Evolutionary conservation across 1,139 yeast species (phyloP), one percentile per base, ranked within the genome.

Genomic region (Taphrina betulina): DNA sequence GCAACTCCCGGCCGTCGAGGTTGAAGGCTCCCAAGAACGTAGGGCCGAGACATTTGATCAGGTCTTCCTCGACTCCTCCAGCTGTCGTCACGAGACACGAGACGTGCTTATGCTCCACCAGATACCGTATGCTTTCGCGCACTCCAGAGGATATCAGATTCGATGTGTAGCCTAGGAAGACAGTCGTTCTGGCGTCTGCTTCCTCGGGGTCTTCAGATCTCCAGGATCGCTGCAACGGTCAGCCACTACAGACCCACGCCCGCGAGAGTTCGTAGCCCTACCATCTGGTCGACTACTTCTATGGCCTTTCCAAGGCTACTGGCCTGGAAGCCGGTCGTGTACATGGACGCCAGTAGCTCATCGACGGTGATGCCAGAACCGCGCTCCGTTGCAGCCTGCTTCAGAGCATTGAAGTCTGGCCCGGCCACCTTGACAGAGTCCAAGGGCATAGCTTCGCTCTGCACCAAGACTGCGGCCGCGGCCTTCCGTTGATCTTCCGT

Each of bases 261-360:
- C 72, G n/a, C n/a, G n/a, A n/a, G n/a, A n/a, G n/a, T n/a, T n/a
- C n/a, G n/a, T 22, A 26, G 19, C 26, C 43, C 12, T 23, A 40
- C 48, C 99, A 92, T 94, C 54, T 85, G 81, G 66, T 90, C 80
- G 60, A 92, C 88, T 63, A 92, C 86, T 24, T 87, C 95, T 69
- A 96, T 89, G 1, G 96, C 96, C 64, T 81, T 76, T 26, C 89
- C 83, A 42, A 92, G 77, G 2, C 94, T 78, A 17, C 90, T 79
- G 3, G 95, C 98, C 72, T 92, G 99, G 76, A 92, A 94, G n/a
- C 99, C 99, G 96, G 92, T 92, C 44, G 81, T 82, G 64, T 75
- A 80, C 98, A 94, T 92, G 37, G 94, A 80, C 34, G 75, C 75
- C 62, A 92, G 78, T 63, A 92, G 75, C 66, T 87, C 94, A 24